Evolutionary conservation across 768 basidiomycete genomes (phyloP).

Genomic region (Leccinum longicurvipes): DNA sequence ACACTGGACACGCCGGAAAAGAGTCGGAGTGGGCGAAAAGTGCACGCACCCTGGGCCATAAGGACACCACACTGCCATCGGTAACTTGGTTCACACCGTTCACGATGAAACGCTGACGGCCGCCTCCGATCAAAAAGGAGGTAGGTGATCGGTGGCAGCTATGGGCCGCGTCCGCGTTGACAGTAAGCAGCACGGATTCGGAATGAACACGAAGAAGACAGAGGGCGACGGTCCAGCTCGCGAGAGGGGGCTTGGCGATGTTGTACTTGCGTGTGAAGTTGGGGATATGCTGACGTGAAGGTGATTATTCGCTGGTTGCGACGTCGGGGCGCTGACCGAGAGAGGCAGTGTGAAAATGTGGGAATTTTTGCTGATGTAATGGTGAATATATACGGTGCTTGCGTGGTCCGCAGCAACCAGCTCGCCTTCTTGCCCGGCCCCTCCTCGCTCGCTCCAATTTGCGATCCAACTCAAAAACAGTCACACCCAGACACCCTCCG

Average conservation of each 20-base stretch:
- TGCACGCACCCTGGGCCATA: neutral
- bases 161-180: slow-evolving; percentile 15
- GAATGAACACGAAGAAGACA: slow-evolving; percentile 1
- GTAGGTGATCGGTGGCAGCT: slow-evolving; percentile 26
- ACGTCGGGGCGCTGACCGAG: slow-evolving; percentile 19
- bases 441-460: slow-evolving; percentile 4
- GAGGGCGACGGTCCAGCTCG: neutral
- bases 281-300: slow-evolving; percentile 24
- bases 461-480: slow-evolving; percentile 18
- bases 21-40: neutral
- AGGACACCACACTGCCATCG: slow-evolving; percentile 7
- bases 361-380: slow-evolving; percentile 33
- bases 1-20: neutral
- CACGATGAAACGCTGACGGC: slow-evolving; percentile 8
- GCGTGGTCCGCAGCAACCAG: slow-evolving; percentile 34
- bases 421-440: slow-evolving; percentile 9
- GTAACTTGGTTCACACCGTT: neutral
- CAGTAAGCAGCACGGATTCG: neutral
- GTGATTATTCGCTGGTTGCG: slow-evolving; percentile 3
- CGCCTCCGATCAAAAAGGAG: slow-evolving; percentile 24
- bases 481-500: slow-evolving; percentile 20
- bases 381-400: slow-evolving; percentile 32
- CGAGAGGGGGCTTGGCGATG: neutral
- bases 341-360: slow-evolving; percentile 29
- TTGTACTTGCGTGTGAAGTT: no score